These are phyloP conservation scores for Saccharomyces mikatae DNA, from an alignment of 805 yeast species.

Conservation along the genomic window DNA sequence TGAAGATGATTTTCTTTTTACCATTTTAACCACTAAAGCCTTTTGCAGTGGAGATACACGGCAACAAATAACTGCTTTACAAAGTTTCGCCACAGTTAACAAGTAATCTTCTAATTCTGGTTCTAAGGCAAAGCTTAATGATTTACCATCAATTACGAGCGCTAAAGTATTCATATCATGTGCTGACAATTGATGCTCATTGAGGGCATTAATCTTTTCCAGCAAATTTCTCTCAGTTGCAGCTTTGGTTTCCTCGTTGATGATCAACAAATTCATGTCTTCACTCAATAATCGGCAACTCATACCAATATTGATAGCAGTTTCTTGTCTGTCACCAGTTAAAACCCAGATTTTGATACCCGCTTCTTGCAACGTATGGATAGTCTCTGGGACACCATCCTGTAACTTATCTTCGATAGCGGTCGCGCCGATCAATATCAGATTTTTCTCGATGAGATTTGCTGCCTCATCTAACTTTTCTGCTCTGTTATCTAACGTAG, in stretches of 20 bases:
- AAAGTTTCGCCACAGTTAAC: conserved; percentile 70
- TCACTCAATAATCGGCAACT: conserved; percentile 89
- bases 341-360: conserved; percentile 96
- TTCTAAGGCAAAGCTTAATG: conserved; percentile 79
- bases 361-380: conserved; percentile 88
- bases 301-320: conserved; percentile 98
- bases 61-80: conserved; percentile 96
- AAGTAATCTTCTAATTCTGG: conserved; percentile 69
- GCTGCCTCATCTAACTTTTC: conserved; percentile 81
- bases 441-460: conserved; percentile 71
- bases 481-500: conserved; percentile 67
- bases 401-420: conserved; percentile 97
- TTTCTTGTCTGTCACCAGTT: conserved; percentile 97
- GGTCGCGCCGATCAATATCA: conserved; percentile 87
- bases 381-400: conserved; percentile 97
- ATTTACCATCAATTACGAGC: conserved; percentile 87
- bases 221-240: conserved; percentile 67
- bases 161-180: conserved; percentile 78
- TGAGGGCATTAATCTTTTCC: conserved; percentile 69
- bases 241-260: conserved; percentile 76
- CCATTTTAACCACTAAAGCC: conserved; percentile 91
- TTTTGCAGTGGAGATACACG: conserved; percentile 96
- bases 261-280: conserved; percentile 86
- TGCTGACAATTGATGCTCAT: conserved; percentile 53
- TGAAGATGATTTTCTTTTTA: conserved; percentile 68